These are phyloP conservation scores for Testicularia cyperi DNA, from an alignment of 1,284 basidiomycete genomes.

Conservation along the genomic window DNA sequence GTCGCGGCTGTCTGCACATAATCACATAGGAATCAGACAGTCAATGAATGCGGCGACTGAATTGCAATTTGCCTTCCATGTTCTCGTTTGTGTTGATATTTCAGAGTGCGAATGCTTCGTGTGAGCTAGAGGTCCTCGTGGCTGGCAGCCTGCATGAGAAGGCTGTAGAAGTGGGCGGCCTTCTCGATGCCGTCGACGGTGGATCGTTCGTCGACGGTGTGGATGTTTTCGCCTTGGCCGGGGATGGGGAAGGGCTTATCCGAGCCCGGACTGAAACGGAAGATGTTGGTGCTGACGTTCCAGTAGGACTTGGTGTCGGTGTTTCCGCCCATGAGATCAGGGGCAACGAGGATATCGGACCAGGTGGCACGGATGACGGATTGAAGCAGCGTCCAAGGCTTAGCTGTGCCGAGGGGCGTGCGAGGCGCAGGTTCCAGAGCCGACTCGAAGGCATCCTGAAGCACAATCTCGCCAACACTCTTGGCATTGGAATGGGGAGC, in stretches of 20 bases:
- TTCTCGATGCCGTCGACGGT: conserved; percentile 61
- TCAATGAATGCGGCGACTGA: too few species aligned
- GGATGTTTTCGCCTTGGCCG: conserved; percentile 61
- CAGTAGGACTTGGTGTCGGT: conserved; percentile 67
- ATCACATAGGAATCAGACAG: too few species aligned
- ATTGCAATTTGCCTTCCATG: not conserved
- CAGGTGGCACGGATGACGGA: conserved; percentile 64
- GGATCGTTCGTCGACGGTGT: conserved; percentile 70
- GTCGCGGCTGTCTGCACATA: too few species aligned
- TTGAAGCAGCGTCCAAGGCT: conserved; percentile 64
- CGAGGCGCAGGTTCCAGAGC: conserved; percentile 67
- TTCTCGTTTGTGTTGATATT: too few species aligned
- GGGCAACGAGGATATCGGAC: conserved; percentile 62
- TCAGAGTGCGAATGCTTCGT: conserved; percentile 8
- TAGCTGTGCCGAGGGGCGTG: conserved; percentile 62
- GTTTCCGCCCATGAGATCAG: conserved; percentile 66
- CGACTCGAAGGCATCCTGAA: conserved; percentile 61
- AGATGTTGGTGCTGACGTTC: conserved; percentile 65
- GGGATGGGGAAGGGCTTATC: conserved; percentile 24
- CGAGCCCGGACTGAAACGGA: conserved; percentile 63
- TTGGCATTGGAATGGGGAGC: not conserved
- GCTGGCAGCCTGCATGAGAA: conserved; percentile 63
- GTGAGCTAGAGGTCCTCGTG: conserved; percentile 13
- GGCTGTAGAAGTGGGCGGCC: conserved; percentile 63
- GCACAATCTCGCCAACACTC: conserved; percentile 5